Percentiles rank a stretch among this genome's conserved stretches.
These are phyloP conservation scores for Neotropicomus parvogracilis DNA, from an alignment of 1,284 basidiomycete species.

Conservation along the genomic window DNA sequence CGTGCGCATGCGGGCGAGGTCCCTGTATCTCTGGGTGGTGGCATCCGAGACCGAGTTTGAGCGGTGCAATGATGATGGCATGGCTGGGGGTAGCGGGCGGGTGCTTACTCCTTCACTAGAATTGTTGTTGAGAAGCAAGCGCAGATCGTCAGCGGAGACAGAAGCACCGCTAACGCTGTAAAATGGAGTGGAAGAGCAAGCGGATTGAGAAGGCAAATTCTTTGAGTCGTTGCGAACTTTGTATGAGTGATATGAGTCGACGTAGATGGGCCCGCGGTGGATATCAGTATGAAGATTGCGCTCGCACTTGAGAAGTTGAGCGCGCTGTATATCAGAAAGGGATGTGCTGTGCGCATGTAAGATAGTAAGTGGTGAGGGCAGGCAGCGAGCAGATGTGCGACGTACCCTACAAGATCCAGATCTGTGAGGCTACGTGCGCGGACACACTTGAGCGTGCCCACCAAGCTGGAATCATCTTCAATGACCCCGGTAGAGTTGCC, in stretches of 20 bases:
- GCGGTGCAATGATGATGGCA: constrained; percentile 22
- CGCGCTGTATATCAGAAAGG: constrained; percentile 22
- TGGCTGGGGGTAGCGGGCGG: constrained; percentile 16
- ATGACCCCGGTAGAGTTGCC: not conserved
- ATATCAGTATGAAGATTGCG: constrained; percentile 27
- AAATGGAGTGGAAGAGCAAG: constrained; percentile 10
- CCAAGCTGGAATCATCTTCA: constrained; percentile 1
- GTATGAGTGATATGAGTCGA: constrained; percentile 21
- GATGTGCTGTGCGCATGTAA: constrained; percentile 16
- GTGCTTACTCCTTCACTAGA: not conserved
- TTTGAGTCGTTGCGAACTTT: constrained; percentile 16
- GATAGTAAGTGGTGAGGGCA: not conserved
- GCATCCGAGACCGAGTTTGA: constrained; percentile 28
- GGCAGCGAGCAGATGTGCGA: not conserved
- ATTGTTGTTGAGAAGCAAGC: constrained; percentile 2
- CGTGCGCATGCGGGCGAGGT: constrained; percentile 29
- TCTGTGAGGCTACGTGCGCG: constrained; percentile 25
- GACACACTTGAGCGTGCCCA: constrained; percentile 21
- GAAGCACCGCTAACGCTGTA: constrained; percentile 15
- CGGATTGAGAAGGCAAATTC: constrained; percentile 3
- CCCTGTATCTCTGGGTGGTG: constrained; percentile 29
- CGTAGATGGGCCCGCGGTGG: constrained; percentile 25
- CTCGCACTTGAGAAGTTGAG: constrained; percentile 23
- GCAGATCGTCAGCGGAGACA: constrained; percentile 28
- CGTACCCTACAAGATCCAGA: constrained; percentile 24